Percentiles rank a stretch among this genome's conserved stretches.
phyloP scores from a whole-genome alignment of 2,329 filamentous ascomycete genomes.

The Waltergamsia citrina region DNA sequence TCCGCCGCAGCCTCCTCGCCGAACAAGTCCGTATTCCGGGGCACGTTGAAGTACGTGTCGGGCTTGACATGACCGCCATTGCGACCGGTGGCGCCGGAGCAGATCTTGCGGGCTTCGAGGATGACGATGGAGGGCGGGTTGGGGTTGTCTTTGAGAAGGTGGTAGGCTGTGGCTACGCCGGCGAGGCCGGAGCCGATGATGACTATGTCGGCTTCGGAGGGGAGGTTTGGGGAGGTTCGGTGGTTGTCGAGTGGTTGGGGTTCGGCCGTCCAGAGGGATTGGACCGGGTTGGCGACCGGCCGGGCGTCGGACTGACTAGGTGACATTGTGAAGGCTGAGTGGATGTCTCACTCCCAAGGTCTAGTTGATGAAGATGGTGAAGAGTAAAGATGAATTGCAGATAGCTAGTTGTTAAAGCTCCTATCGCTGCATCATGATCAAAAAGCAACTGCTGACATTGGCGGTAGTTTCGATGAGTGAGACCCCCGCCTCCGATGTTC shows the following conservation, averaged over 20 bases:
- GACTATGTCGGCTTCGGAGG: slow-evolving; percentile 3
- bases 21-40: slow-evolving; percentile 8
- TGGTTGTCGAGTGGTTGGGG: slow-evolving; percentile 9
- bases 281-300: slow-evolving; percentile 8
- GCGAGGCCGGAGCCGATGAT: slow-evolving; percentile 10
- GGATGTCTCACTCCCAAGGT: no score
- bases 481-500: no score
- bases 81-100: slow-evolving; percentile 26
- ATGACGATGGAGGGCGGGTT: slow-evolving; percentile 13
- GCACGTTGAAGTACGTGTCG: slow-evolving; percentile 10
- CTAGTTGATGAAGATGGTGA: no score
- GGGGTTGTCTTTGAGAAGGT: slow-evolving; percentile 6
- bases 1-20: slow-evolving; percentile 11
- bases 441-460: no score
- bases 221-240: slow-evolving; percentile 8
- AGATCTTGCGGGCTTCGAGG: slow-evolving; percentile 22
- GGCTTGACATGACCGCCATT: slow-evolving; percentile 18
- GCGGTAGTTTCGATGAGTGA: no score
- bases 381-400: no score
- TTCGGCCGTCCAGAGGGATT: slow-evolving; percentile 9
- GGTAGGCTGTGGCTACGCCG: slow-evolving; percentile 9
- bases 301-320: no score
- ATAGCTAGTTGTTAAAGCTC: no score
- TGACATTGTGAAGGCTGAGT: no score
- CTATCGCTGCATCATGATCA: no score